Conservation (phyloP, 441 rosid species). For the Lagerstroemia fauriei region DNA sequence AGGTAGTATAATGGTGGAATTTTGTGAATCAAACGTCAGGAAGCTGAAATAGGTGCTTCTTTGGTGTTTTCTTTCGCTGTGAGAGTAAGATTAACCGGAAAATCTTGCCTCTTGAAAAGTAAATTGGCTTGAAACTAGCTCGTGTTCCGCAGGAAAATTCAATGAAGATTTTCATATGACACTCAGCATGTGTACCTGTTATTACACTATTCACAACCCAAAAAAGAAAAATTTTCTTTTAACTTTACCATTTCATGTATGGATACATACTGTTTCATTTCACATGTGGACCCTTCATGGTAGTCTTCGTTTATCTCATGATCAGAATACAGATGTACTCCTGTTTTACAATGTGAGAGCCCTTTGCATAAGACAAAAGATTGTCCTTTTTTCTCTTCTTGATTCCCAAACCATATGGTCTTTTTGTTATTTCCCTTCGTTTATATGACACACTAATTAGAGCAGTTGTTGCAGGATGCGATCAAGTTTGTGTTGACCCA, state of each 20-base stretch:
- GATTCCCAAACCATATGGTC: neutral
- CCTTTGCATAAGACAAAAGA: neutral
- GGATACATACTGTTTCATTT: neutral
- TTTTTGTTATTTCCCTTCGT: neutral
- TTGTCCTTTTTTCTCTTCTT: neutral
- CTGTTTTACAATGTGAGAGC: neutral
- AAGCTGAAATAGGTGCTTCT: neutral
- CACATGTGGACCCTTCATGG: neutral
- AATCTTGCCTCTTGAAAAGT: neutral
- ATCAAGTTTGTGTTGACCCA: conserved; percentile 83
- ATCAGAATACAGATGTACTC: neutral
- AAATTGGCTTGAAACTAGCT: neutral
- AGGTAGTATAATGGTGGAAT: neutral
- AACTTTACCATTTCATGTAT: neutral
- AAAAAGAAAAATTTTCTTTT: neutral
- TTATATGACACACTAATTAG: conserved; percentile 24
- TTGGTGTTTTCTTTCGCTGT: neutral
- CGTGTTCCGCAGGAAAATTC: neutral
- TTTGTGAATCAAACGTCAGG: neutral
- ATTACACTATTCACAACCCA: neutral
- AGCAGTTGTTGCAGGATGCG: conserved; percentile 65
- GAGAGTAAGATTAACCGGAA: neutral
- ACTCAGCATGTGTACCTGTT: neutral
- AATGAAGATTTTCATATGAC: neutral
- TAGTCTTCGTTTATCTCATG: neutral